A percentile compares a stretch with the other conserved stretches of the same genome.
These are phyloP conservation scores for Stereocaulon alpinum DNA, from an alignment of 495 filamentous ascomycete species.

Conservation along the genomic window DNA sequence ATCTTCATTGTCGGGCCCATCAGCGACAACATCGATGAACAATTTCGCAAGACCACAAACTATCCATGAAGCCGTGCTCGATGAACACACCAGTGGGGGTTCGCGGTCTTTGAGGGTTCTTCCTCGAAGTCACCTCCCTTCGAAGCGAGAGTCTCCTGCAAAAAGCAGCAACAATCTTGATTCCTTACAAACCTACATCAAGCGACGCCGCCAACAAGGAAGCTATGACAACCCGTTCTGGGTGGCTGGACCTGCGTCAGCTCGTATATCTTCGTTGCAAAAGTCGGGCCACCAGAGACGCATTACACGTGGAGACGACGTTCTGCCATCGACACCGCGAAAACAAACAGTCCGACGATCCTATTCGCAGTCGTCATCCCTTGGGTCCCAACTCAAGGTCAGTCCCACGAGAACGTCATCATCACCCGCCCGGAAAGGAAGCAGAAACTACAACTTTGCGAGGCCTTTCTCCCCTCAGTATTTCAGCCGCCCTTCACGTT, in stretches of 20 bases:
- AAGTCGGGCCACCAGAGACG: background rate
- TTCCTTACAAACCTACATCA: slow-evolving; percentile 15
- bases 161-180: slow-evolving; percentile 1
- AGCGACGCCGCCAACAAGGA: slow-evolving; percentile 10
- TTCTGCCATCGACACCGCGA: background rate
- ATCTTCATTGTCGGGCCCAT: slow-evolving; percentile 12
- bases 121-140: slow-evolving; percentile 1
- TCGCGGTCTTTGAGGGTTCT: slow-evolving; percentile 7
- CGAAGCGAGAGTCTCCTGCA: background rate
- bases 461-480: slow-evolving; percentile 1
- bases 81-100: slow-evolving; percentile 1
- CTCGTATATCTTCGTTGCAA: slow-evolving; percentile 13
- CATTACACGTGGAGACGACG: background rate
- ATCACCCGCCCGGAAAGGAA: background rate
- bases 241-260: slow-evolving; percentile 12
- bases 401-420: background rate
- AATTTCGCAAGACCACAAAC: slow-evolving; percentile 23
- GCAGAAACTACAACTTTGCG: background rate
- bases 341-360: background rate
- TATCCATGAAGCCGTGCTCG: slow-evolving; percentile 6
- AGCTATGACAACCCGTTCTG: slow-evolving; percentile 13
- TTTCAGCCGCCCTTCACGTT: slow-evolving; percentile 5
- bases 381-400: slow-evolving; percentile 5
- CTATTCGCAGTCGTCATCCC: slow-evolving; percentile 11
- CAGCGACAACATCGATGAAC: slow-evolving; percentile 29